phyloP scores from a whole-genome alignment of 768 basidiomycete genomes.

The Lentinus brumalis region DNA sequence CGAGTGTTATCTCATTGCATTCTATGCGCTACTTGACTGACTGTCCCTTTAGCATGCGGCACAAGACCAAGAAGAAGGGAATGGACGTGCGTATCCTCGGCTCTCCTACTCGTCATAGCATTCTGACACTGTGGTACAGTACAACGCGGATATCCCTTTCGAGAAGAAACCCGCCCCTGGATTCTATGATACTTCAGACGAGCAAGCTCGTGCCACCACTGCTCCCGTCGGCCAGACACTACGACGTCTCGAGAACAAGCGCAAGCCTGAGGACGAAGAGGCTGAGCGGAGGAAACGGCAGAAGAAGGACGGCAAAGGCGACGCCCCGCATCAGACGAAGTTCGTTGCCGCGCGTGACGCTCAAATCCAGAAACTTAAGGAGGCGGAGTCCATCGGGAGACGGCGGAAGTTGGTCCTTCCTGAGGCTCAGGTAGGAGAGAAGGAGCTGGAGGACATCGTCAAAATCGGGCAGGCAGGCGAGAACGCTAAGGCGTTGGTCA shows the following conservation, averaged over 20 bases:
- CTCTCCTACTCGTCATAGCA: not conserved
- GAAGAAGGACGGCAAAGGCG: slow-evolving; percentile 56
- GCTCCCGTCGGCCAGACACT: slow-evolving; percentile 92
- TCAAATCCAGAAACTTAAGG: slow-evolving; percentile 96
- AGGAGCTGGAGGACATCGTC: slow-evolving; percentile 95
- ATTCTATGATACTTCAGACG: slow-evolving; percentile 96
- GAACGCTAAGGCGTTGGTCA: slow-evolving; percentile 83
- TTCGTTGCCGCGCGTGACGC: slow-evolving; percentile 97
- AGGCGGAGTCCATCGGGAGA: slow-evolving; percentile 93
- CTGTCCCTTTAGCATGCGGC: slow-evolving; percentile 67
- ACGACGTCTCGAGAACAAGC: slow-evolving; percentile 92
- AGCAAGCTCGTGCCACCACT: slow-evolving; percentile 82
- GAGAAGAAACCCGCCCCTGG: slow-evolving; percentile 95
- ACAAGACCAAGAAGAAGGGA: slow-evolving; percentile 93
- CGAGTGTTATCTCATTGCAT: not conserved
- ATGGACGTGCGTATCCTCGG: slow-evolving; percentile 77
- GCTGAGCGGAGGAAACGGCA: slow-evolving; percentile 90
- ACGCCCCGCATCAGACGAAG: slow-evolving; percentile 76
- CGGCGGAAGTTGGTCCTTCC: slow-evolving; percentile 85
- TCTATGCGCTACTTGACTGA: not conserved
- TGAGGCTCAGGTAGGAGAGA: slow-evolving; percentile 89
- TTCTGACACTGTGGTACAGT: slow-evolving; percentile 49
- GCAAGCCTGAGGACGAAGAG: slow-evolving; percentile 92
- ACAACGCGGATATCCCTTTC: slow-evolving; percentile 98
- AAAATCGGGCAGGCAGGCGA: slow-evolving; percentile 96